Evolutionary conservation across 345 rosid species (phyloP).

Genomic region (Litchi chinensis): DNA sequence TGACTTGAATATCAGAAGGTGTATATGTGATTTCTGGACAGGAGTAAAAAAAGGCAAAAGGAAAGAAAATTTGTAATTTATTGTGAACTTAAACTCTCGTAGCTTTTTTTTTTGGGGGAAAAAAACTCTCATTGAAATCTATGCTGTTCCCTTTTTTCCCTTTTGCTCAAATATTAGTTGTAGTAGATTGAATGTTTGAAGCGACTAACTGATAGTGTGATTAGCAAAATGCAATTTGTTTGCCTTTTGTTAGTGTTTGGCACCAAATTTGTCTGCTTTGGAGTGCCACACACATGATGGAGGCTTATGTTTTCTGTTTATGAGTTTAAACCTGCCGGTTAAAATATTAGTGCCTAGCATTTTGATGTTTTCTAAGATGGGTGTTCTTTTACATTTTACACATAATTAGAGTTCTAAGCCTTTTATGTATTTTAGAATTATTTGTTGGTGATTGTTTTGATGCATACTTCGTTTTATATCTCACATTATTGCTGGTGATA

Average conservation of each 20-base stretch:
- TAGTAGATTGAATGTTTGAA: neutral
- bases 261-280: neutral
- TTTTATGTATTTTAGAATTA: neutral
- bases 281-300: neutral
- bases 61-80: neutral
- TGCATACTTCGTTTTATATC: neutral
- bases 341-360: neutral
- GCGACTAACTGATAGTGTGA: neutral
- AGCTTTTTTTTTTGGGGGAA: too few relatives aligned
- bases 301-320: neutral
- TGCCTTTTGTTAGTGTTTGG: neutral
- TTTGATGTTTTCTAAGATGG: neutral
- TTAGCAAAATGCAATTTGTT: neutral
- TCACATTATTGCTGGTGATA: neutral
- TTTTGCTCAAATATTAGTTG: neutral
- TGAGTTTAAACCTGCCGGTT: neutral
- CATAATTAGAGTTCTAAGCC: neutral
- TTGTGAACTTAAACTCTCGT: neutral
- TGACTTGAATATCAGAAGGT: slow-evolving; percentile 23
- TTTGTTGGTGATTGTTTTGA: neutral
- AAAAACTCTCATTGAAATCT: neutral
- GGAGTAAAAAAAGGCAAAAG: neutral
- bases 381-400: neutral
- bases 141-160: neutral
- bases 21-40: neutral